Evolutionary conservation across 2,329 filamentous ascomycete genomes (phyloP), one percentile per base, ranked within the genome.

Genomic region (Nannizziopsis arthrosporioides): DNA sequence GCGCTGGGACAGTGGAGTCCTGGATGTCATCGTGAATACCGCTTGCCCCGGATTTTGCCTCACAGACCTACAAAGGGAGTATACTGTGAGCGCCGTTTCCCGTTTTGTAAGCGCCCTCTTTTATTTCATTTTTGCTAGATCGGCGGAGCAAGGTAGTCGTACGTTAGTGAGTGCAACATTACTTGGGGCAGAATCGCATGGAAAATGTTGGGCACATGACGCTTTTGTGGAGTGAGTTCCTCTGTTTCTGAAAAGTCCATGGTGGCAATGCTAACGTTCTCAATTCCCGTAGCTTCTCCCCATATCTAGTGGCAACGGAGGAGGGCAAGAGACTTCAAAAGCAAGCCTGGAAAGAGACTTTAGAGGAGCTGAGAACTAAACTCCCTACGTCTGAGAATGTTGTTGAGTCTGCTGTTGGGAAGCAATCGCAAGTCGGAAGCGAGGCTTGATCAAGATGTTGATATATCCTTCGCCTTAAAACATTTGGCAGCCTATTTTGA

Each of bases 11-110:
- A 58, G 65, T 32, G 65, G 66, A 4, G 60, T 61, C 1, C 51
- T 64, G 3, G 59, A 62, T 7, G 61, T 73, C 7, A 64, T 72
- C 32, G 61, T 72, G 49, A 72, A 69, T 40, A 68, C 68, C 0
- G 59, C 64, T 3, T 71, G 68, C 49, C 71, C 71, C 1, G 70
- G 69, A 1, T 56, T 71, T 27, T 72, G 69, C 53, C 59, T 54
- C 14, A 68, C 69, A 3, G 62, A 65, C 9, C 59, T 73, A 5
- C 63, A 63, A 2, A 64, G 70, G 7, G 61, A 70, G 37, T 70
- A 63, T 44, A 58, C 22, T 27, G 7, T 60, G 35, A 54, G 55
- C 30, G 62, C 63, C 53, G 61, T 63, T 48, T 61, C 64, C 50
- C 59, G 61, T 31, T 61, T 58, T 52, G 41, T 62, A 1, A 47